These are phyloP conservation scores for Coprinopsis sp. DNA, from an alignment of 768 basidiomycete species.

Conservation along the genomic window DNA sequence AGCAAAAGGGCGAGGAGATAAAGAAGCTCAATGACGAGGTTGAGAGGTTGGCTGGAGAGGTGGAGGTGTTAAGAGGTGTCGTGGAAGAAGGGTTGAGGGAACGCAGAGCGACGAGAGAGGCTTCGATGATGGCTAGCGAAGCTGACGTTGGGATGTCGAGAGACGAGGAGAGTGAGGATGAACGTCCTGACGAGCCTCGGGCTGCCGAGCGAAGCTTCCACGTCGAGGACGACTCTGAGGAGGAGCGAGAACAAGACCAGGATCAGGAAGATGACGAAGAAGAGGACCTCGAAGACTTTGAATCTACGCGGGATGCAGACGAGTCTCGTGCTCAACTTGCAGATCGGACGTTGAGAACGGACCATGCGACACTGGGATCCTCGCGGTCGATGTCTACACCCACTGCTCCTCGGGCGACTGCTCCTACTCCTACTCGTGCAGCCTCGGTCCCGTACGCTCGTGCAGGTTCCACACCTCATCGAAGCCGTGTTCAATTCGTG, in stretches of 20 bases:
- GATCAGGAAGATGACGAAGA: slow-evolving; percentile 24
- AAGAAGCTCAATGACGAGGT: slow-evolving; percentile 68
- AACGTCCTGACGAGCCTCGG: too few relatives aligned
- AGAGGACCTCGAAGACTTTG: slow-evolving; percentile 27
- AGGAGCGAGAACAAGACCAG: slow-evolving; percentile 16
- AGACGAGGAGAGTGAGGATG: slow-evolving; percentile 25
- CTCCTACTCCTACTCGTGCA: too few relatives aligned
- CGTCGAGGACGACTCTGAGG: slow-evolving; percentile 12
- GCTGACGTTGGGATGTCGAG: slow-evolving; percentile 33
- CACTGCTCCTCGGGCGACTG: too few relatives aligned
- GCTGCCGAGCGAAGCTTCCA: too few relatives aligned
- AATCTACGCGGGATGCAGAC: slow-evolving; percentile 17
- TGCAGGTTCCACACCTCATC: slow-evolving; percentile 17
- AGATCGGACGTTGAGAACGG: slow-evolving; percentile 50
- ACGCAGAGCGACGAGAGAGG: slow-evolving; percentile 52
- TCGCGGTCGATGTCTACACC: too few relatives aligned
- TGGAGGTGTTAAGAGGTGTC: slow-evolving; percentile 79
- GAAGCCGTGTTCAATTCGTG: slow-evolving; percentile 40
- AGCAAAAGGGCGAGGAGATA: slow-evolving; percentile 64
- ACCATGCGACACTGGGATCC: slow-evolving; percentile 50
- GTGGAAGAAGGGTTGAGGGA: slow-evolving; percentile 86
- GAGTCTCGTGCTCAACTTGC: slow-evolving; percentile 9
- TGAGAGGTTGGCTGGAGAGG: slow-evolving; percentile 77
- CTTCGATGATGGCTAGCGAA: slow-evolving; percentile 19
- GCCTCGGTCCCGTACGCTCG: too few relatives aligned